Evolutionary conservation across 148 eudicot genomes (phyloP), one percentile per base, ranked within the genome.

Genomic region (Vaccinium vitisidaea): DNA sequence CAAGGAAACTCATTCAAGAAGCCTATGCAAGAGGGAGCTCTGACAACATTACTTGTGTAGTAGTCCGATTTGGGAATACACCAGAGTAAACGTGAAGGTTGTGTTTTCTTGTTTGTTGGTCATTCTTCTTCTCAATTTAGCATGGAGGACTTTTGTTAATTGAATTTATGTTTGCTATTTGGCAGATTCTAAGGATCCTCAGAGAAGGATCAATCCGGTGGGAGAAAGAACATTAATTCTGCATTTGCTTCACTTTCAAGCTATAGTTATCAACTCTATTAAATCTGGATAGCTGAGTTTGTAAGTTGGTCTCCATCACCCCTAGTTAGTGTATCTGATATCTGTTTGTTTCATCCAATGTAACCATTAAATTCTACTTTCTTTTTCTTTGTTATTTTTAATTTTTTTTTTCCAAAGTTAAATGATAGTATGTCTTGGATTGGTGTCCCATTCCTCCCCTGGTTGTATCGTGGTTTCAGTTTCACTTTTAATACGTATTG

Each of bases 41-140:
- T 0, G 98, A 95, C 87, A 95, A 95, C 80, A 95, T 95, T 82
- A 93, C 97, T 18, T 94, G 95, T 82, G 85, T 95, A 21, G 93
- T 95, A 16, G 95, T 95, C 75, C 90, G 91, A 12, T 95, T 95
- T 78, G 89, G 87, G 80, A 87, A 71, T 18, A 65, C 75, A 13
- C 65, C 30, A 75, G 36, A 75, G 30, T 43, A 7, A 58, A 82
- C 32, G 36, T 15, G 8, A 70, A 81, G 81, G 74, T 82, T 18
- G 23, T 75, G 46, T 65, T 85, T 85, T 52, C 10, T 43, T 67
- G 10, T 43, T 30, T 48, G 3, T 79, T 58, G 11, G 2, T 75
- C 48, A 3, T 53, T 59, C 19, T 9, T 71, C 36, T 85, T 5
- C 19, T 75, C 11, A 75, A 19, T 21, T 81, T 9, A 4, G 36